A percentile compares a stretch with the other conserved stretches of the same genome.
These are phyloP conservation scores for Phaeosphaeriaceae sp. DNA, from an alignment of 2,329 filamentous ascomycete genomes.

Conservation along the genomic window DNA sequence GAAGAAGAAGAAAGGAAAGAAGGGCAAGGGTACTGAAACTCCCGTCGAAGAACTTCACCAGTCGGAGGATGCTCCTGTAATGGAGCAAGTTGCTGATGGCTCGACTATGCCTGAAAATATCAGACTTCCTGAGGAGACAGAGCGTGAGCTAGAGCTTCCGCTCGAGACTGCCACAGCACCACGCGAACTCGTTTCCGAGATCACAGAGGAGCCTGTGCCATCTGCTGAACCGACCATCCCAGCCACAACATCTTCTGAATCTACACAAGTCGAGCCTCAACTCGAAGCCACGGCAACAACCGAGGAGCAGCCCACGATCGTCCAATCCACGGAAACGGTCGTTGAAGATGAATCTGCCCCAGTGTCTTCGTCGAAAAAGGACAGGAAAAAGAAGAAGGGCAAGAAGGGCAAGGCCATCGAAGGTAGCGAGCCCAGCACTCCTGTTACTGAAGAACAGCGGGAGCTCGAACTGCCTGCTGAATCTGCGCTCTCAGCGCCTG, in stretches of 20 bases:
- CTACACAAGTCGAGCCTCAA: background rate
- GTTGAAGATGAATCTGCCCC: background rate
- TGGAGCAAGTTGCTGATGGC: background rate
- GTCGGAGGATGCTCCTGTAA: background rate
- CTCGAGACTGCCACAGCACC: background rate
- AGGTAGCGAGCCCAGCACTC: slow-evolving; percentile 20
- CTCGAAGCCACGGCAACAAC: background rate
- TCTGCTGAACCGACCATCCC: background rate
- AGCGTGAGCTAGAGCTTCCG: slow-evolving; percentile 1
- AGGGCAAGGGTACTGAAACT: slow-evolving; percentile 15
- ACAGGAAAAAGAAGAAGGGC: slow-evolving; percentile 36
- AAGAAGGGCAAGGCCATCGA: slow-evolving; percentile 25
- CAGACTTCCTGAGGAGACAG: background rate
- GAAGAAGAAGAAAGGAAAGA: slow-evolving; percentile 34
- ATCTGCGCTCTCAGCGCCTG: background rate
- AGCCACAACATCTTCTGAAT: too few relatives aligned
- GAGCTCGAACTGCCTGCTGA: slow-evolving; percentile 8
- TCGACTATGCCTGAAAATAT: slow-evolving; percentile 1
- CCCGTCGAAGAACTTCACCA: slow-evolving; percentile 11
- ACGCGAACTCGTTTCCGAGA: background rate
- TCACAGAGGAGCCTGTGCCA: background rate
- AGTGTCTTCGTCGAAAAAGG: slow-evolving; percentile 24
- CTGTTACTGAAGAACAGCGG: slow-evolving; percentile 10
- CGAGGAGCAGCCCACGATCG: slow-evolving; percentile 2
- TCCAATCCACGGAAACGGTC: background rate